Evolutionary conservation across 345 rosid genomes (phyloP).

Genomic region (Fremontodendron californicum): DNA sequence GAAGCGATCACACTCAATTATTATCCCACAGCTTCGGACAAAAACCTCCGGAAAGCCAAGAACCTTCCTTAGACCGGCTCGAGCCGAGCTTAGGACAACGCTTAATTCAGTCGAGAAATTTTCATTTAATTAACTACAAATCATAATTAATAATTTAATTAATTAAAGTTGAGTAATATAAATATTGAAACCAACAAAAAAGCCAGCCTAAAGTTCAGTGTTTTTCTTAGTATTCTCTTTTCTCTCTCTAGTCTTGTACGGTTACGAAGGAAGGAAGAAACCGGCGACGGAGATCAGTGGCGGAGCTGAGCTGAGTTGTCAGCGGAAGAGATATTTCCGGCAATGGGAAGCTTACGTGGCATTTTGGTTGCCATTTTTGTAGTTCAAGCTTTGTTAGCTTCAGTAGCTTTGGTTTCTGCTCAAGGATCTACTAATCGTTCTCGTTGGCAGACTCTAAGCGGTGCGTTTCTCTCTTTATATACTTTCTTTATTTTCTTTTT

Average conservation of each 20-base stretch:
- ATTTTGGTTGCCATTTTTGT: conserved; percentile 22
- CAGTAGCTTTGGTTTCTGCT: conserved; percentile 47
- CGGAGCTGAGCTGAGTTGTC: conserved; percentile 17
- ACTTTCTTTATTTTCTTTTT: background rate
- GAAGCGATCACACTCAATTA: conserved; percentile 5
- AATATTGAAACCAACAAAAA: conserved; percentile 15
- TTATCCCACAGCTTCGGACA: background rate
- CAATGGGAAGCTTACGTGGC: conserved; percentile 37
- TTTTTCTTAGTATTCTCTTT: conserved; percentile 10
- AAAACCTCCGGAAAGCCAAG: background rate
- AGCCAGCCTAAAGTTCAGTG: conserved; percentile 20
- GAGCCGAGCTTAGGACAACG: background rate
- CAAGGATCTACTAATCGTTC: conserved; percentile 44
- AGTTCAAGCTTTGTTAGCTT: conserved; percentile 23
- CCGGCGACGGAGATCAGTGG: conserved; percentile 2
- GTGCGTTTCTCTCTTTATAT: conserved; percentile 27
- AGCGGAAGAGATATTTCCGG: conserved; percentile 27
- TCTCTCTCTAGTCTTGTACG: conserved; percentile 17
- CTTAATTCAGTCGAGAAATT: background rate
- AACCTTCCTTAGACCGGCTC: background rate
- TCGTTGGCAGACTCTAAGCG: conserved; percentile 54
- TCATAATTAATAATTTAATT: background rate
- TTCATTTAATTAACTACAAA: background rate
- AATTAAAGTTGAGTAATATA: background rate
- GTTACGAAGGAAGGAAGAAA: conserved; percentile 1